Evolutionary conservation across 2,329 filamentous ascomycete species (phyloP), one percentile per base, ranked within the genome.

Genomic region (Samsoniella hepiali): DNA sequence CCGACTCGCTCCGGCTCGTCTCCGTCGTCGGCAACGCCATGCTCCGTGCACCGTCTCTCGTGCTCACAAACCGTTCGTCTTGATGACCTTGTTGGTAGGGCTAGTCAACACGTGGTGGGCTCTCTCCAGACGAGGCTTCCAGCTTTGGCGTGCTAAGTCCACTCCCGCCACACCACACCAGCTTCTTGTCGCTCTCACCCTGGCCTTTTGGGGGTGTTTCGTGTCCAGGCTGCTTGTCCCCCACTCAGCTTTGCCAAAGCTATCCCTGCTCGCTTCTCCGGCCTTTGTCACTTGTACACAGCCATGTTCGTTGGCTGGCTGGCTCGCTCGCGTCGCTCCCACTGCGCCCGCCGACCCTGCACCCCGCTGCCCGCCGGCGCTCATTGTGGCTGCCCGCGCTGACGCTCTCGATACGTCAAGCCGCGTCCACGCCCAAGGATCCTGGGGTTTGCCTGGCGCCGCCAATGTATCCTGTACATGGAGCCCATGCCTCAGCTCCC

Each of bases 81-180:
- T 22, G 32, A 42, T 31, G 47, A 59, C 57, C 57, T 59, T 27
- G 57, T 42, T 51, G 53, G 58, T 57, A 63, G 38, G 53, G 60
- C 53, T 63, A 51, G 53, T 63, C 60, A 56, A 63, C 60, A 63
- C 60, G 60, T 63, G 60, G 53, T 45, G 53, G 51, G 29, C 60
- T 63, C 53, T 53, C 34, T 31, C 57, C 60, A 63, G 60, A 57
- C 60, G 60, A 63, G 60, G 60, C 60, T 63, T 63, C 60, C 60
- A 56, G 51, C 60, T 57, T 57, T 57, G 51, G 53, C 34, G 42
- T 60, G 51, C 44, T 36, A 57, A 22, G 60, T 51, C 60, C 53
- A 62, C 59, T 49, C 42, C 59, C 31, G 50, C 45, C 60, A 63
- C 60, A 50, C 59, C 60, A 57, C 53, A 47, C 60, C 42, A 49